Evolutionary conservation across 2,329 filamentous ascomycete genomes (phyloP).

Genomic region (Sarocladium brachiariae): DNA sequence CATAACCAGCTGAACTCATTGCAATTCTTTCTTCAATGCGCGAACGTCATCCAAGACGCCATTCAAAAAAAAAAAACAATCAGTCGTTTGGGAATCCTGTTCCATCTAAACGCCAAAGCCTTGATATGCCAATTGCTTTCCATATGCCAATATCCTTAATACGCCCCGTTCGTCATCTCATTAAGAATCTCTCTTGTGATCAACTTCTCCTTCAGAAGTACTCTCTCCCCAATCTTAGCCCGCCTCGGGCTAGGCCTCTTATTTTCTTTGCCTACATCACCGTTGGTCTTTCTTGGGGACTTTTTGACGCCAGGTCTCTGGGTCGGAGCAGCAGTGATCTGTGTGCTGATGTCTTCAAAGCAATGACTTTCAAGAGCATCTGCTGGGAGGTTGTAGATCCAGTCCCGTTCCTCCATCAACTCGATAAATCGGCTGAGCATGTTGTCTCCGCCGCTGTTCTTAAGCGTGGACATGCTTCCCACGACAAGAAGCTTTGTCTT

Average conservation of each 20-base stretch:
- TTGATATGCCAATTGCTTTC: background rate
- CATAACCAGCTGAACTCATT: no score
- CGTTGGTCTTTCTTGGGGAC: slow-evolving; percentile 21
- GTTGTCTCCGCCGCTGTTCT: slow-evolving; percentile 62
- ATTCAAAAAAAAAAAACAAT: background rate
- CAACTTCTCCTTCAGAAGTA: slow-evolving; percentile 58
- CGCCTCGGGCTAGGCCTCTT: slow-evolving; percentile 42
- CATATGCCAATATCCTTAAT: slow-evolving; percentile 17
- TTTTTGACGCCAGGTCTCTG: slow-evolving; percentile 17
- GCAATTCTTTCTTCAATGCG: no score
- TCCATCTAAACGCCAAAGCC: slow-evolving; percentile 8
- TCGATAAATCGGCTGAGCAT: slow-evolving; percentile 70
- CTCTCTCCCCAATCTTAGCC: slow-evolving; percentile 52
- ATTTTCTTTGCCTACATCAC: slow-evolving; percentile 36
- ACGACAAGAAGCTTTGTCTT: slow-evolving; percentile 81
- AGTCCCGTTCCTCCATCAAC: slow-evolving; percentile 70
- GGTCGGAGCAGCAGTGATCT: slow-evolving; percentile 31
- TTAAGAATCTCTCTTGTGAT: slow-evolving; percentile 74
- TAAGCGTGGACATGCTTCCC: slow-evolving; percentile 74
- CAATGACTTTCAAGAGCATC: slow-evolving; percentile 60
- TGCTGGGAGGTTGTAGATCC: slow-evolving; percentile 67
- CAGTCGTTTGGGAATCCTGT: slow-evolving; percentile 8
- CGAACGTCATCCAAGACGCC: background rate
- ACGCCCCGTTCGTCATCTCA: slow-evolving; percentile 49
- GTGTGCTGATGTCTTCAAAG: slow-evolving; percentile 54